Percentiles rank a stretch among this genome's conserved stretches.
phyloP scores from a whole-genome alignment of 139 green algal genomes.

The Edaphochlamys debaryana region DNA sequence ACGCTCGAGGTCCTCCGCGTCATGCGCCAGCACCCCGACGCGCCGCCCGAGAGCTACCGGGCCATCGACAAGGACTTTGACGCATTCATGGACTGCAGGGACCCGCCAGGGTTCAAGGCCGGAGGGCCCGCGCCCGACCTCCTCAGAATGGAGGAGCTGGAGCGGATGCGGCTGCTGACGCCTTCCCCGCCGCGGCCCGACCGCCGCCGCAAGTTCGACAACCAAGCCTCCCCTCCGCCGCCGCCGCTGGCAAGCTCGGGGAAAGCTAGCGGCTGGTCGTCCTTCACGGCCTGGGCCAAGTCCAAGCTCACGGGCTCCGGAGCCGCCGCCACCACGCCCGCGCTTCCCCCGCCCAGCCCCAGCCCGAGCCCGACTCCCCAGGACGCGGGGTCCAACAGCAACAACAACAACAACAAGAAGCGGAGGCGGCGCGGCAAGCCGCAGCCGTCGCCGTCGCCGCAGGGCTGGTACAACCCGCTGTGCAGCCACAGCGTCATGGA shows the following conservation, averaged over 20 bases:
- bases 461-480: neutral
- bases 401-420: neutral
- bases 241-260: no score
- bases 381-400: no score
- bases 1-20: slow-evolving; percentile 32
- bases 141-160: neutral
- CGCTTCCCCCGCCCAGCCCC: no score
- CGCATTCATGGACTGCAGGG: slow-evolving; percentile 21
- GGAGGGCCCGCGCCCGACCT: neutral
- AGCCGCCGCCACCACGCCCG: no score
- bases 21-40: slow-evolving; percentile 1
- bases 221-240: no score
- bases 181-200: no score
- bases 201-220: no score
- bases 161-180: no score
- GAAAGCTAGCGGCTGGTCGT: no score
- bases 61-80: slow-evolving; percentile 9
- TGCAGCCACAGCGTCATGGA: slow-evolving; percentile 30
- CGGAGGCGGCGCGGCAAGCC: neutral
- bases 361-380: no score
- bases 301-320: no score
- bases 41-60: neutral
- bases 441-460: neutral
- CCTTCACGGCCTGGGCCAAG: no score
- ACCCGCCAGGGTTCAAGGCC: neutral